Conservation (phyloP, 805 yeast genomes). For the Spathaspora gorwiae region DNA sequence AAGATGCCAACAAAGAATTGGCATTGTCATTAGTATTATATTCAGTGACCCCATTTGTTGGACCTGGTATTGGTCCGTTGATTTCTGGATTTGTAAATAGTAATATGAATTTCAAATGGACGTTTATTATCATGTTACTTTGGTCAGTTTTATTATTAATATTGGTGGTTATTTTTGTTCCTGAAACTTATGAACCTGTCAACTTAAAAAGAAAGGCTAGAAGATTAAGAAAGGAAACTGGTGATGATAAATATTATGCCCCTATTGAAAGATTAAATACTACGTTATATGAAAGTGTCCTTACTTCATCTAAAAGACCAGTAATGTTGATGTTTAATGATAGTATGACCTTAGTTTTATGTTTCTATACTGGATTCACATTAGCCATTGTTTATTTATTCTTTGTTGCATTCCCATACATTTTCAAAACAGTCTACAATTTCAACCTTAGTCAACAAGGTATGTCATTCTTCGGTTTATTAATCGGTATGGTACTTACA, state of each 20-base stretch:
- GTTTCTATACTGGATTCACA: slow-evolving; percentile 41
- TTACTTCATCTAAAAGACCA: slow-evolving; percentile 20
- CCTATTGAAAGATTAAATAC: slow-evolving; percentile 29
- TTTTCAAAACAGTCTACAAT: slow-evolving; percentile 35
- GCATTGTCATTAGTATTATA: slow-evolving; percentile 21
- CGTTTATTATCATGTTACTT: slow-evolving; percentile 21
- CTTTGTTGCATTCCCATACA: slow-evolving; percentile 38
- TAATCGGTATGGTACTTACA: slow-evolving; percentile 33
- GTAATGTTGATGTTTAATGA: slow-evolving; percentile 21
- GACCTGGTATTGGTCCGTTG: slow-evolving; percentile 27
- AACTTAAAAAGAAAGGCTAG: slow-evolving; percentile 19
- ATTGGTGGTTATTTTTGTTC: slow-evolving; percentile 18
- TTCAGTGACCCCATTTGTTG: slow-evolving; percentile 25
- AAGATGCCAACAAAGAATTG: slow-evolving; percentile 15
- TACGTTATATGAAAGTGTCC: slow-evolving; percentile 14
- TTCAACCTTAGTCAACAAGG: slow-evolving; percentile 21
- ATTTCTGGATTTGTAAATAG: slow-evolving; percentile 23
- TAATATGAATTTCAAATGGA: slow-evolving; percentile 19
- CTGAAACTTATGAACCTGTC: slow-evolving; percentile 27
- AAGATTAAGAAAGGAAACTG: slow-evolving; percentile 28
- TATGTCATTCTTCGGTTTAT: slow-evolving; percentile 28
- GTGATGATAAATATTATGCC: slow-evolving; percentile 34
- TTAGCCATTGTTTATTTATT: slow-evolving; percentile 41
- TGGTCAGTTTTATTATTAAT: slow-evolving; percentile 18
- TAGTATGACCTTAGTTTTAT: slow-evolving; percentile 24